phyloP scores from a whole-genome alignment of 306 rosid genomes.

The Nissolia schottii region DNA sequence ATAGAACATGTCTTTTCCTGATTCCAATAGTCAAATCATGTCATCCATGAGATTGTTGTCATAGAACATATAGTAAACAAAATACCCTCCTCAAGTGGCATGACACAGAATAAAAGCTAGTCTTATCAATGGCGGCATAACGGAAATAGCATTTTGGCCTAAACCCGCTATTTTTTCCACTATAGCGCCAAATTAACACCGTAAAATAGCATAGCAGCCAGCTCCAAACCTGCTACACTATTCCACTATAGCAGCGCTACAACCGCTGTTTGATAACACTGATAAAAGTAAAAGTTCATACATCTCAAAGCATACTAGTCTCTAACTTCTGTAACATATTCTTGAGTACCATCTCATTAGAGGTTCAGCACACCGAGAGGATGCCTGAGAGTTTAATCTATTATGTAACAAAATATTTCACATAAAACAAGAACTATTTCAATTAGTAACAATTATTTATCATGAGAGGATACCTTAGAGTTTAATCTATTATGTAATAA shows the following conservation, averaged over 20 bases:
- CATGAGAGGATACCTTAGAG: conserved; percentile 5
- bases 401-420: neutral
- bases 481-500: neutral
- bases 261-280: too few species aligned
- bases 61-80: neutral
- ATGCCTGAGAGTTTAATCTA: neutral
- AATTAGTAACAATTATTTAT: neutral
- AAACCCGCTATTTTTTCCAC: too few species aligned
- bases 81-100: neutral
- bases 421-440: neutral
- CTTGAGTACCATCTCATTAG: neutral
- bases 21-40: neutral
- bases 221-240: too few species aligned
- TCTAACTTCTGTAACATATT: neutral
- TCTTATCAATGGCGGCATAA: too few species aligned
- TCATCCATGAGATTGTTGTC: neutral
- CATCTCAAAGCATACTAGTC: neutral
- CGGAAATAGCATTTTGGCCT: too few species aligned
- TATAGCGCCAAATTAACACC: too few species aligned
- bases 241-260: too few species aligned
- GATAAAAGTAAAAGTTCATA: too few species aligned
- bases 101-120: neutral
- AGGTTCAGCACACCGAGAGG: neutral
- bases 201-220: too few species aligned
- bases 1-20: neutral